These are phyloP conservation scores for Saccharomyces jurei DNA, from an alignment of 805 yeast species.

Conservation along the genomic window DNA sequence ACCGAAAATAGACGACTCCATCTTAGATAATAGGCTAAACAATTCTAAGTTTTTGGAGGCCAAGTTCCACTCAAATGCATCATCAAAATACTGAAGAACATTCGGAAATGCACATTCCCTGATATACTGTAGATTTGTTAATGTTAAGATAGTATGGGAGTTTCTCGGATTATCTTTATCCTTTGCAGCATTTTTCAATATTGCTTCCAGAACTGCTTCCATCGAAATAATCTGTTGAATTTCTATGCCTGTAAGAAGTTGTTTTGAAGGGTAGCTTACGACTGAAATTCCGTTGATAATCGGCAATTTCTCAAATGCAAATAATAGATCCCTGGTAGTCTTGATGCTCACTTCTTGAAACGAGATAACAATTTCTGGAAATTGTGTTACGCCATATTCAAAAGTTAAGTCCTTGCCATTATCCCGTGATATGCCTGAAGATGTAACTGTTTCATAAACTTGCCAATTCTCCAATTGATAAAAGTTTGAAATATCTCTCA, in stretches of 20 bases:
- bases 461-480: slow-evolving; percentile 36
- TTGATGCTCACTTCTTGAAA: slow-evolving; percentile 31
- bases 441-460: slow-evolving; percentile 21
- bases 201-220: slow-evolving; percentile 40
- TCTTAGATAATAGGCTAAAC: slow-evolving; percentile 36
- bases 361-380: slow-evolving; percentile 31
- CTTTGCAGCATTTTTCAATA: slow-evolving; percentile 34
- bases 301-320: slow-evolving; percentile 30
- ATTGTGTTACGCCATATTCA: slow-evolving; percentile 32
- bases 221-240: slow-evolving; percentile 36
- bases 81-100: slow-evolving; percentile 43
- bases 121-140: slow-evolving; percentile 47
- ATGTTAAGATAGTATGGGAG: slow-evolving; percentile 41
- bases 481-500: slow-evolving; percentile 39
- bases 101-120: slow-evolving; percentile 40
- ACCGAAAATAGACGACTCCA: slow-evolving; percentile 48
- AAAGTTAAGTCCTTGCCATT: background rate
- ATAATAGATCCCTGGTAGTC: slow-evolving; percentile 29
- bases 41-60: slow-evolving; percentile 38
- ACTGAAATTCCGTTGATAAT: slow-evolving; percentile 31
- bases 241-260: slow-evolving; percentile 33
- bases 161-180: slow-evolving; percentile 35
- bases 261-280: slow-evolving; percentile 32
- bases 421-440: slow-evolving; percentile 1
- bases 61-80: slow-evolving; percentile 40